Base-by-base conservation (phyloP, 2,329 filamentous ascomycete species). In the Calonectria montana region DNA sequence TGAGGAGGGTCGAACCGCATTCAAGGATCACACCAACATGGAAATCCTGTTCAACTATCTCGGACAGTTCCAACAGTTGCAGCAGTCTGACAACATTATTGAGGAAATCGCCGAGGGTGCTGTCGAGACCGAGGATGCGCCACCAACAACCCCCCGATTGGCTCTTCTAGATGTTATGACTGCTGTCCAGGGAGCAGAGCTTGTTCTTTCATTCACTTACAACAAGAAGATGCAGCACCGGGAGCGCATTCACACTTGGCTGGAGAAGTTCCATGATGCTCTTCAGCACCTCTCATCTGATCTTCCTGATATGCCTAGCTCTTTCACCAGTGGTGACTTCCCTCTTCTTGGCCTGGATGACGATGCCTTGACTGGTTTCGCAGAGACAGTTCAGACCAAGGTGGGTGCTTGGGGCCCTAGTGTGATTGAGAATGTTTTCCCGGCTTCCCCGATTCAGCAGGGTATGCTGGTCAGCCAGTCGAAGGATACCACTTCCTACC, bases 11-110 rank as follows among this genome's bases (percentile, higher is more conserved):
- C 73, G 73, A 1, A 73, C 31, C 1, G 69, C 80, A 31, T 84
- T 82, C 72, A 74, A 74, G 9, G 53, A 59, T 70, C 81, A 2
- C 79, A 83, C 65, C 78, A 79, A 21, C 79, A 81, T 0, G 83
- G 79, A 80, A 48, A 16, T 80, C 16, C 65, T 76, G 1, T 74
- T 80, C 55, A 80, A 81, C 55, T 80, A 75, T 23, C 55, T 73
- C 1, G 77, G 78, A 1, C 59, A 35, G 9, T 76, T 73, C 45
- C 77, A 80, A 12, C 75, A 78, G n/a, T 70, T 78, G 1, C 74
- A 78, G 29, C 69, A 66, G 0, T 25, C 65, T 12, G 71, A 73
- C 13, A 59, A 59, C 12, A 59, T 59, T 9, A 59, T 59, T 25
- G 53, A 59, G 3, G 53, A 59, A 25, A 13, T 59, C 1, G 31